Conservation (phyloP, 768 basidiomycete genomes). For the Leccinum arenicola region DNA sequence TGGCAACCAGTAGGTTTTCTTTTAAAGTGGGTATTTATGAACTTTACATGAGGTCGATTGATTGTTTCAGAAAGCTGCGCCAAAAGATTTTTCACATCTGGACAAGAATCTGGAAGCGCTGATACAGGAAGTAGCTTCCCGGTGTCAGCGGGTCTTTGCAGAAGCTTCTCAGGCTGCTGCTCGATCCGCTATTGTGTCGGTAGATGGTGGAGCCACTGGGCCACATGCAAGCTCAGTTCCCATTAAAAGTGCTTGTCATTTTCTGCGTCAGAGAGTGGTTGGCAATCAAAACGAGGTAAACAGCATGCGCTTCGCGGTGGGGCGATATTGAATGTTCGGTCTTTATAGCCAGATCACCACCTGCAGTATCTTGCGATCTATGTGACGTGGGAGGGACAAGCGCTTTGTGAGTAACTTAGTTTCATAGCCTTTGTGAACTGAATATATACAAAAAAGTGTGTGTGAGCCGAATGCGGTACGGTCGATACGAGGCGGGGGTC, state of each 20-base stretch:
- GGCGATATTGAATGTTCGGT: constrained; percentile 27
- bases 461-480: constrained; percentile 52
- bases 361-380: constrained; percentile 53
- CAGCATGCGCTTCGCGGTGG: constrained; percentile 22
- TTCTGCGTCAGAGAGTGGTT: constrained; percentile 55
- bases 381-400: constrained; percentile 38
- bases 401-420: constrained; percentile 43
- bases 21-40: constrained; percentile 24
- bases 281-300: constrained; percentile 49
- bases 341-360: constrained; percentile 40
- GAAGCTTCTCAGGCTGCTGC: constrained; percentile 61
- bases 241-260: constrained; percentile 32
- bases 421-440: constrained; percentile 27
- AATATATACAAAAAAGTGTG: constrained; percentile 49
- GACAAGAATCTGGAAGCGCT: constrained; percentile 70
- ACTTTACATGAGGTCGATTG: constrained; percentile 26
- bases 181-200: constrained; percentile 51
- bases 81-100: constrained; percentile 52
- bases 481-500: constrained; percentile 35
- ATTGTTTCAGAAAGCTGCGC: constrained; percentile 43
- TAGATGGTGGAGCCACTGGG: constrained; percentile 29
- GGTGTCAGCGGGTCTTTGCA: constrained; percentile 61
- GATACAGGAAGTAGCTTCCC: constrained; percentile 55
- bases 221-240: constrained; percentile 31
- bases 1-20: constrained; percentile 52